phyloP scores from a whole-genome alignment of 2,329 filamentous ascomycete species.

The Claviceps arundinis region DNA sequence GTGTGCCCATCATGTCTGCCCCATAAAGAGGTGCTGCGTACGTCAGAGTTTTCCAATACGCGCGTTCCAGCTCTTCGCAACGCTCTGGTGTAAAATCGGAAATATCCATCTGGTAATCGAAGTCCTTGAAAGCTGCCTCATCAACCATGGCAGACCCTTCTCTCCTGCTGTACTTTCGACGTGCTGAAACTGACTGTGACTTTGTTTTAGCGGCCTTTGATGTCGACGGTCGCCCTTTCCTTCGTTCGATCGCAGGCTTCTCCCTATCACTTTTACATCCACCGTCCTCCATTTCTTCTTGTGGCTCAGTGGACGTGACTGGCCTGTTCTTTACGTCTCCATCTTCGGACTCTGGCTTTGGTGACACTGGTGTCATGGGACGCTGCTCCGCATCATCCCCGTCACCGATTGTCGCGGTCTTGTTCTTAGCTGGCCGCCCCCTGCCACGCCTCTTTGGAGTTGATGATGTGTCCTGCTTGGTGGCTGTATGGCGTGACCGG shows the following conservation, averaged over 20 bases:
- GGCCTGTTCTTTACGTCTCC: slow-evolving; percentile 19
- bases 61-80: slow-evolving; percentile 85
- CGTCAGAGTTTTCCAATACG: slow-evolving; percentile 94
- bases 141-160: slow-evolving; percentile 71
- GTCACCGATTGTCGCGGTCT: slow-evolving; percentile 23
- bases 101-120: slow-evolving; percentile 78
- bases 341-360: slow-evolving; percentile 25
- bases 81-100: slow-evolving; percentile 84
- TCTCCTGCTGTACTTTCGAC: slow-evolving; percentile 72
- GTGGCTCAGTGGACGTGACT: slow-evolving; percentile 33
- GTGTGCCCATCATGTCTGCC: slow-evolving; percentile 87
- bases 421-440: slow-evolving; percentile 25
- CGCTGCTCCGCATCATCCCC: slow-evolving; percentile 33
- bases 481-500: slow-evolving; percentile 24
- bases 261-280: slow-evolving; percentile 27
- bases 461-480: slow-evolving; percentile 19
- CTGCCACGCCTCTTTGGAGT: slow-evolving; percentile 26
- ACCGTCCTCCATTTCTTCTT: slow-evolving; percentile 29
- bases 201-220: slow-evolving; percentile 40
- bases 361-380: slow-evolving; percentile 47
- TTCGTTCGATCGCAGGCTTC: slow-evolving; percentile 22
- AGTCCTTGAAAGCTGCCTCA: slow-evolving; percentile 79
- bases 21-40: slow-evolving; percentile 93
- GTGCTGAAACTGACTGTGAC: slow-evolving; percentile 67
- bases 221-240: slow-evolving; percentile 32